These are phyloP conservation scores for Tricholoma saponaceum DNA, from an alignment of 768 basidiomycete species.

Conservation along the genomic window DNA sequence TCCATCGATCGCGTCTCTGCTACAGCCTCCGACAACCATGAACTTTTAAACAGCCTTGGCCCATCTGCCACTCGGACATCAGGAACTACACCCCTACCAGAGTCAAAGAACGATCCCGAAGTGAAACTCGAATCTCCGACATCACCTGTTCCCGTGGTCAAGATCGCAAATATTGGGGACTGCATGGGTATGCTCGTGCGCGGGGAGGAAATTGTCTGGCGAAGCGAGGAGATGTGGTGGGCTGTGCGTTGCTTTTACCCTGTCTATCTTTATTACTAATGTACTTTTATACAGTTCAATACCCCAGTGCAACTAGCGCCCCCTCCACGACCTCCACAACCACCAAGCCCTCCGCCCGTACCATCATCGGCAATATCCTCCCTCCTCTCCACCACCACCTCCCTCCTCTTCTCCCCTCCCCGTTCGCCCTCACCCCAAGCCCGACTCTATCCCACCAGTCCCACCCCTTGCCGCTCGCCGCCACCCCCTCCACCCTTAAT, in stretches of 20 bases:
- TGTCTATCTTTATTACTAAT: neutral
- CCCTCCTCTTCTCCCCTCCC: constrained; percentile 3
- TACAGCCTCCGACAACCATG: neutral
- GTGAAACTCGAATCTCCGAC: neutral
- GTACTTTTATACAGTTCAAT: constrained; percentile 25
- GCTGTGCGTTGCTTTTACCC: constrained; percentile 38
- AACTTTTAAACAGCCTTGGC: neutral
- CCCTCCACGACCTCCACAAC: constrained; percentile 5
- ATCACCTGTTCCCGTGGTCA: constrained; percentile 53
- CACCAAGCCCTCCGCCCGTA: neutral
- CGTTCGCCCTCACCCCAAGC: constrained; percentile 7
- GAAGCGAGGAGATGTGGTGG: constrained; percentile 94
- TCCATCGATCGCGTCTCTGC: neutral
- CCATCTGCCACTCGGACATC: neutral
- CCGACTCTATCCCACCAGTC: constrained; percentile 2
- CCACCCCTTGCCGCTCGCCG: neutral
- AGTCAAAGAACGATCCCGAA: constrained; percentile 9
- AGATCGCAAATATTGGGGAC: constrained; percentile 84
- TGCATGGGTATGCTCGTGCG: constrained; percentile 87
- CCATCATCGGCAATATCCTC: constrained; percentile 7
- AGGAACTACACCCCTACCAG: neutral
- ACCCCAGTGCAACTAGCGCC: constrained; percentile 45
- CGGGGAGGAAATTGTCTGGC: constrained; percentile 73
- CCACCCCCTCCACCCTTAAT: neutral
- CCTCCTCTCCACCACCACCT: neutral